phyloP scores from a whole-genome alignment of 306 rosid genomes.

The Sphenostylis stenocarpa region DNA sequence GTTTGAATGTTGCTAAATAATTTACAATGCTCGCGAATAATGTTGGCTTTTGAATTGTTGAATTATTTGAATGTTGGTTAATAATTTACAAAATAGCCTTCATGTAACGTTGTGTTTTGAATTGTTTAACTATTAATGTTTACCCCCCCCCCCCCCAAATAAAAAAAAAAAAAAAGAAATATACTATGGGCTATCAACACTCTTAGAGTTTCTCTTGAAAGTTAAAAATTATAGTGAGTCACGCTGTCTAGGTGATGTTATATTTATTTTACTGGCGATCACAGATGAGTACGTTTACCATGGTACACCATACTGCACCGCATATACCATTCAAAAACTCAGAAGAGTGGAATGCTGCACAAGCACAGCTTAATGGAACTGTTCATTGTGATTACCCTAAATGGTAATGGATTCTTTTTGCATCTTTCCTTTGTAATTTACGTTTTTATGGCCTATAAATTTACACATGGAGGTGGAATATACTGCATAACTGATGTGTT shows the following conservation, averaged over 20 bases:
- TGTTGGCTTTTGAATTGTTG: too few relatives aligned
- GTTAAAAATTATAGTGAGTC: neutral
- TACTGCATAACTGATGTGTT: slow-evolving; percentile 17
- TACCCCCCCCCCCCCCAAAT: too few relatives aligned
- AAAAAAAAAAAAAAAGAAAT: too few relatives aligned
- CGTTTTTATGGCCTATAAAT: slow-evolving; percentile 19
- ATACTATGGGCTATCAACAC: too few relatives aligned
- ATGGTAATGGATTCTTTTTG: slow-evolving; percentile 57
- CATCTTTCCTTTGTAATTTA: slow-evolving; percentile 18
- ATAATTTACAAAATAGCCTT: too few relatives aligned
- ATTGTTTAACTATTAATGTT: too few relatives aligned
- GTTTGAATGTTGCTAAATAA: neutral
- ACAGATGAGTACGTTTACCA: slow-evolving; percentile 97
- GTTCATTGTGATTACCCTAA: slow-evolving; percentile 93
- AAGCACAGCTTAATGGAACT: slow-evolving; percentile 95
- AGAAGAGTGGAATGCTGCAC: slow-evolving; percentile 94
- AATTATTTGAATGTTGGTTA: too few relatives aligned
- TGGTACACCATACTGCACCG: slow-evolving; percentile 98
- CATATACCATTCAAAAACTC: slow-evolving; percentile 90
- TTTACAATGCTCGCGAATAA: too few relatives aligned
- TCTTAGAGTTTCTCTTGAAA: neutral
- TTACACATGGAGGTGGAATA: slow-evolving; percentile 18
- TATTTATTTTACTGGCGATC: slow-evolving; percentile 18
- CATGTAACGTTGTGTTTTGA: neutral
- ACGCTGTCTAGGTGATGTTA: slow-evolving; percentile 24